Percentiles rank a stretch among this genome's conserved stretches.
phyloP scores from a whole-genome alignment of 345 rosid species.

The Aquilaria malaccensis region DNA sequence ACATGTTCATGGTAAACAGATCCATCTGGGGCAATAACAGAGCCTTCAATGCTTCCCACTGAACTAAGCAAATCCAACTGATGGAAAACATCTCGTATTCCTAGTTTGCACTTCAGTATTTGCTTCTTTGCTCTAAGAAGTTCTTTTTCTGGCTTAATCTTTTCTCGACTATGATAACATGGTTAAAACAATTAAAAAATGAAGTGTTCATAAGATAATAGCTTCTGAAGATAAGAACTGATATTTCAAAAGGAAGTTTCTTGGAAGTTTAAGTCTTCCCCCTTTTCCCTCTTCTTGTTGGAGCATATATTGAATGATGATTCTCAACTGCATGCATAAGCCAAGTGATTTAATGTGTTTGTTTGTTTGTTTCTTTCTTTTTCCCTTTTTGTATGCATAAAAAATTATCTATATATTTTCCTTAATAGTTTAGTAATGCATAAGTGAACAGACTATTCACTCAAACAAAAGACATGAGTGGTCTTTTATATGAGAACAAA shows the following conservation, averaged over 20 bases:
- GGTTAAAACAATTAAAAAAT: background rate
- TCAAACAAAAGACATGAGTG: too few relatives aligned
- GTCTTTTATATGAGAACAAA: too few relatives aligned
- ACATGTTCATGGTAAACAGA: constrained; percentile 95
- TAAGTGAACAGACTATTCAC: too few relatives aligned
- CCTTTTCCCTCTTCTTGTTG: background rate
- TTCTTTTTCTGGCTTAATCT: constrained; percentile 92
- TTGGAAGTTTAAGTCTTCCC: background rate
- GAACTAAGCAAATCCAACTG: constrained; percentile 80
- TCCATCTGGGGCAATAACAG: constrained; percentile 90
- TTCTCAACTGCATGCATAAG: too few relatives aligned
- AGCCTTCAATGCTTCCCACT: constrained; percentile 74
- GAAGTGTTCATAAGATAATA: background rate
- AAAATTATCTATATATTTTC: too few relatives aligned
- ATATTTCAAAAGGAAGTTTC: background rate
- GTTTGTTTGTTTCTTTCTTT: too few relatives aligned
- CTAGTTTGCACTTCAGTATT: constrained; percentile 89
- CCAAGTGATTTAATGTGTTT: too few relatives aligned
- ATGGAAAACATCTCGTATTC: constrained; percentile 77
- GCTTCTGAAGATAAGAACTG: background rate
- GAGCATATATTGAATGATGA: too few relatives aligned
- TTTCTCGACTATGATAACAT: constrained; percentile 64
- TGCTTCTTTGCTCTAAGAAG: constrained; percentile 73
- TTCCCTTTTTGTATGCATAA: too few relatives aligned
- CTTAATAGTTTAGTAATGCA: too few relatives aligned